Evolutionary conservation across 352 stramenopile species (phyloP), one percentile per base, ranked within the genome.

Genomic region (Phytopythium chamaehyphon): DNA sequence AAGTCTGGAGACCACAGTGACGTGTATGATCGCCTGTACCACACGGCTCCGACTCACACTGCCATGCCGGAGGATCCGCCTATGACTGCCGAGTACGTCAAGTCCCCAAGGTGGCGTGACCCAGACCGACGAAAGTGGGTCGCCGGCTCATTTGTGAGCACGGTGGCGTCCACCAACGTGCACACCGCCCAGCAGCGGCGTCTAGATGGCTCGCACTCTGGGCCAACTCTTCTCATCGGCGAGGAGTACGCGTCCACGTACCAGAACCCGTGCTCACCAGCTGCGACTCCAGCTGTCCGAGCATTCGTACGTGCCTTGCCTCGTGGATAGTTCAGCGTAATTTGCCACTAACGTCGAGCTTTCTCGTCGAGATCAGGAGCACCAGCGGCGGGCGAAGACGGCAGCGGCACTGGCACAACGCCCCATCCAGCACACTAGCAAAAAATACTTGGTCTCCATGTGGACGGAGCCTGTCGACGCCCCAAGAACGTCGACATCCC

Each of bases 381-480:
- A 86, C 63, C 56, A 69, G 35, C 73, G 72, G 38, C 59, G 75
- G 22, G 64, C 63, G 14, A 67, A 79, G 61, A 79, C 70, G 16
- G 75, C 70, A 8, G 55, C 61, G 1, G 57, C 68, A n/a, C 55
- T 58, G 10, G 54, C 58, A 2, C 62, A 64, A 24, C 64, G 61
- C 6, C 75, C 68, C 15, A 54, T 74, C 10, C 64, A 74, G 36
- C 59, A 56, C 10, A 51, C 46, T 22, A 55, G 65, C 23, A 77
- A 71, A 53, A 86, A 78, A 38, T 86, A 83, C 48, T 81, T 86
- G 42, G 64, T 59, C 33, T 86, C 75, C 28, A 83, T 86, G 70
- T 86, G 75, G 75, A 72, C 64, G 18, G 56, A 79, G 40, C 28
- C 59, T 24, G 11, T 36, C 22, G 56, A 9, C 21, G 43, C 5